Base-by-base conservation (phyloP, 345 rosid species). In the Limnanthes douglasii region DNA sequence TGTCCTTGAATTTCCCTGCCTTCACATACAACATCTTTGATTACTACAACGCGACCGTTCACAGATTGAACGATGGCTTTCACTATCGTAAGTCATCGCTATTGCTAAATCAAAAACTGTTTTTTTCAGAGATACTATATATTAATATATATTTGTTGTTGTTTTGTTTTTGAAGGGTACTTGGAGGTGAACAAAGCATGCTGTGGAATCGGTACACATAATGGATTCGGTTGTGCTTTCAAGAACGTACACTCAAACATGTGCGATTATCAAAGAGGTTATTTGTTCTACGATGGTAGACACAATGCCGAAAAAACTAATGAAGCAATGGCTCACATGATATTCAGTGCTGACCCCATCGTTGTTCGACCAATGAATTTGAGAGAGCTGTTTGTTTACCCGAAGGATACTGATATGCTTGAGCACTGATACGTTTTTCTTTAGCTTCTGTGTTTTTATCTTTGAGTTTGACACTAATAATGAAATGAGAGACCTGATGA, bases 241-340 rank as follows among this genome's bases (percentile, higher is more conserved):
- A 20, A 16, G 18, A 40, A 58, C 14, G 37, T 58, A 40, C 64
- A 58, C 36, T 51, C 58, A 1, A 51, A 58, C 18, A 44, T 58
- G 11, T 58, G 58, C 10, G 39, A 52, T 10, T 51, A 45, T 35
- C 58, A 46, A 35, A 31, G 48, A 11, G 37, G 49, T 3, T 58
- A 34, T 32, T 17, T 58, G 21, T 58, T 51, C 43, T 58, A 38
- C 10, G 58, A 58, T 13, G 64, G 58, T 25, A 48, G 54, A 19
- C 58, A 58, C 45, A 58, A 31, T 44, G 46, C 64, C 1, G 58
- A 58, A 48, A 58, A 36, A 20, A 58, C 64, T 4, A 20, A 58
- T 30, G 4, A 35, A 46, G 50, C 26, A 8, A 7, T 58, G 0
- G 54, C 58, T 6, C 41, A 16, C 25, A 11, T 58, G 3, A 50